phyloP scores from a whole-genome alignment of 495 filamentous ascomycete species.

The Penicillium egyptiacum region DNA sequence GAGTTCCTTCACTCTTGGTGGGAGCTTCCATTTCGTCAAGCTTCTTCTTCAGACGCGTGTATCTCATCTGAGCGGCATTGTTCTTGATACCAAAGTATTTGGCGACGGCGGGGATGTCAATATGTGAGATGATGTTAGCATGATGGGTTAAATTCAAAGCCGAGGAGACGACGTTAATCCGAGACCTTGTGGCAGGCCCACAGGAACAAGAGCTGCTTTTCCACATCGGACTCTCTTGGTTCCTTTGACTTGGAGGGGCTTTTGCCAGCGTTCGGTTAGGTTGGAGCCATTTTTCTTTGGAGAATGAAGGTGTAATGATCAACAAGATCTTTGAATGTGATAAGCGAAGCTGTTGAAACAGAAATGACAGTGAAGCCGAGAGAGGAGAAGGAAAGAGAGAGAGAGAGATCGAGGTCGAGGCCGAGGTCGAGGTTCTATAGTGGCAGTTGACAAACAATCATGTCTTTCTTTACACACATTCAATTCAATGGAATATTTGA shows the following conservation, averaged over 20 bases:
- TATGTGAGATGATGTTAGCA: neutral
- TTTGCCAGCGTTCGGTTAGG: neutral
- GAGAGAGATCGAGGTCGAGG: neutral
- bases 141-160: too few relatives aligned
- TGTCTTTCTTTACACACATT: too few relatives aligned
- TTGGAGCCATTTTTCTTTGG: neutral
- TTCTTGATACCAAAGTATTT: neutral
- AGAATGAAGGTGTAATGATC: neutral
- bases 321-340: neutral
- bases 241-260: neutral
- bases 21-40: conserved; percentile 10
- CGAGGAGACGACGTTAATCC: neutral
- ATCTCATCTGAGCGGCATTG: neutral
- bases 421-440: neutral
- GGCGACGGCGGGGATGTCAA: conserved; percentile 1
- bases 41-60: conserved; percentile 1
- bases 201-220: conserved; percentile 1
- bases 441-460: neutral
- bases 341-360: neutral
- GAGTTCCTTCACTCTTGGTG: neutral
- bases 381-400: neutral
- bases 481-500: too few relatives aligned
- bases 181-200: neutral
- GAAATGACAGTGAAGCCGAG: too few relatives aligned
- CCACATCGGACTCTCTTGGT: neutral